These are phyloP conservation scores for Ammopiptanthus mongolicus DNA, from an alignment of 306 rosid species.

Conservation along the genomic window DNA sequence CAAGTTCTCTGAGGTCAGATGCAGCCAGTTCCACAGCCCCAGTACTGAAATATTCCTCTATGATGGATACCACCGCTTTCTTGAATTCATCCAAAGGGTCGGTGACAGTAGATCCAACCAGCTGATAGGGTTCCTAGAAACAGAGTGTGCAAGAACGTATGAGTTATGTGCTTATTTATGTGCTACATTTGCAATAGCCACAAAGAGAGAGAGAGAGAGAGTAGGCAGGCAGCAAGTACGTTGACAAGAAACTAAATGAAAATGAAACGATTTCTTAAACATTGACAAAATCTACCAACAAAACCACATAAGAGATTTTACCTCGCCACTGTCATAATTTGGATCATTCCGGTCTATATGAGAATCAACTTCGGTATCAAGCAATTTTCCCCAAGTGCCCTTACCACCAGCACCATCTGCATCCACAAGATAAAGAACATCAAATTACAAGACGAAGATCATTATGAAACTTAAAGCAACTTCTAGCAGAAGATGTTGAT, in stretches of 20 bases:
- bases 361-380: constrained; percentile 22
- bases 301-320: background rate
- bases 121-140: constrained; percentile 89
- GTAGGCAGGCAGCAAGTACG: background rate
- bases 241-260: background rate
- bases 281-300: background rate
- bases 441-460: background rate
- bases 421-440: background rate
- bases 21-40: constrained; percentile 80
- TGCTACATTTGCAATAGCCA: background rate
- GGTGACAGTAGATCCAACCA: constrained; percentile 71
- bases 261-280: background rate
- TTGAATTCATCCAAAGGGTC: constrained; percentile 93
- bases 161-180: constrained; percentile 11
- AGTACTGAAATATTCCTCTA: constrained; percentile 89
- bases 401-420: constrained; percentile 32
- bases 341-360: constrained; percentile 21
- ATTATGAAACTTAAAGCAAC: background rate
- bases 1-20: constrained; percentile 86
- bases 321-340: constrained; percentile 32
- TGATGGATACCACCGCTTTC: constrained; percentile 73
- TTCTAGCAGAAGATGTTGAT: background rate
- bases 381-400: constrained; percentile 32
- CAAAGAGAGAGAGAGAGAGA: background rate
- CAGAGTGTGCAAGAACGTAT: background rate